Conservation (phyloP, 106 monocot genomes). For the Acorus gramineus region DNA sequence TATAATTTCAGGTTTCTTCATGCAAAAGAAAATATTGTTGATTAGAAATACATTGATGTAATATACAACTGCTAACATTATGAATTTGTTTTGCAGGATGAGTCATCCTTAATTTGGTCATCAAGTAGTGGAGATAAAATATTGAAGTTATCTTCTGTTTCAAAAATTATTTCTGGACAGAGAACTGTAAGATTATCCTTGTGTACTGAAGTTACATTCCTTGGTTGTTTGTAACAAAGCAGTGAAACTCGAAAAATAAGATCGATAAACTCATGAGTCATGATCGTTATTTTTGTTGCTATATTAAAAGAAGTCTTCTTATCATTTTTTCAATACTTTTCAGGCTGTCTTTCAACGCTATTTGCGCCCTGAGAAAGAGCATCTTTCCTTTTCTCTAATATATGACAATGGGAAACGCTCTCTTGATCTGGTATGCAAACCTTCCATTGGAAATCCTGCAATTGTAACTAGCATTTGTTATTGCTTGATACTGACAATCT, state of each 20-base stretch:
- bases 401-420: slow-evolving; percentile 11
- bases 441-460: too few species aligned
- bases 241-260: neutral
- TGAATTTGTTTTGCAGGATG: slow-evolving; percentile 5
- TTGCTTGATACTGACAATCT: too few species aligned
- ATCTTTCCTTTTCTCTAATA: slow-evolving; percentile 21
- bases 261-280: neutral
- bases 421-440: slow-evolving; percentile 10
- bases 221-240: neutral
- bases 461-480: too few species aligned
- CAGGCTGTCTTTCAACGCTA: slow-evolving; percentile 20
- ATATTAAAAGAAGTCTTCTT: too few species aligned
- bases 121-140: slow-evolving; percentile 8
- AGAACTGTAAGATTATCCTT: slow-evolving; percentile 16
- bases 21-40: too few species aligned
- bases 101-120: slow-evolving; percentile 13
- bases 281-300: neutral
- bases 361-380: slow-evolving; percentile 10
- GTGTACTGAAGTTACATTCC: neutral
- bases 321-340: neutral
- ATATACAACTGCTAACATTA: too few species aligned
- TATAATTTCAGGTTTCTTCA: too few species aligned
- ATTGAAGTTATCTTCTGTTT: slow-evolving; percentile 12
- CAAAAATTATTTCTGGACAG: slow-evolving; percentile 17
- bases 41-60: neutral